Evolutionary conservation across 192 early-diverging fungal genomes (phyloP).

Genomic region (Coemansia sp.): DNA sequence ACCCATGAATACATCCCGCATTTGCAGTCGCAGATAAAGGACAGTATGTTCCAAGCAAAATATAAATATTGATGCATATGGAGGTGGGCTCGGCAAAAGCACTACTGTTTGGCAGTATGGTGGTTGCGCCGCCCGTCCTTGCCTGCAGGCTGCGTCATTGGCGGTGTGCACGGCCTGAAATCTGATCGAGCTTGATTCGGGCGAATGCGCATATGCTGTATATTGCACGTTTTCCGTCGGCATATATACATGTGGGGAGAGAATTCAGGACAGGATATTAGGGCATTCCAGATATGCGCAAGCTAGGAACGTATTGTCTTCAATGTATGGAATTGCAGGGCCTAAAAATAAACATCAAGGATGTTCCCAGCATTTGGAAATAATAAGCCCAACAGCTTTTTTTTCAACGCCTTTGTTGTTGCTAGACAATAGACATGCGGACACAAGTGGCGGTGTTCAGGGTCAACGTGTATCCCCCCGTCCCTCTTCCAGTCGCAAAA

Average conservation of each 20-base stretch:
- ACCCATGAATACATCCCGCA: background rate
- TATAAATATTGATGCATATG: background rate
- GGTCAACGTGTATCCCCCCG: slow-evolving; percentile 1
- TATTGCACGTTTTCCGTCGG: background rate
- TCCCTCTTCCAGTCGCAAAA: background rate
- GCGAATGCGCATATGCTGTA: background rate
- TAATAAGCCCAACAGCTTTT: background rate
- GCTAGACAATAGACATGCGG: background rate
- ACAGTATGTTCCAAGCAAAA: background rate
- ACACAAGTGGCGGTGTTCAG: slow-evolving; percentile 11
- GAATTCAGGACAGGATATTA: background rate
- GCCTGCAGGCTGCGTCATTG: background rate
- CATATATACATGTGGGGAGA: background rate
- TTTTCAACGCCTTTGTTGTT: background rate
- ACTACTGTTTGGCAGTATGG: background rate
- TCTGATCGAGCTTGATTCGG: background rate
- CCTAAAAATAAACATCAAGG: slow-evolving; percentile 3
- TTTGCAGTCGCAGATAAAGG: background rate
- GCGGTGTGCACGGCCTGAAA: background rate
- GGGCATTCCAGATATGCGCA: background rate
- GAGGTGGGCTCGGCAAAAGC: background rate
- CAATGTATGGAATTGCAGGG: background rate
- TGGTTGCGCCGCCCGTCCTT: background rate
- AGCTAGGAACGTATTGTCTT: too few relatives aligned
- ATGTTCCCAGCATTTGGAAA: slow-evolving; percentile 8